Evolutionary conservation across 345 rosid genomes (phyloP), one percentile per base, ranked within the genome.

Genomic region (Odontarrhena argentea): DNA sequence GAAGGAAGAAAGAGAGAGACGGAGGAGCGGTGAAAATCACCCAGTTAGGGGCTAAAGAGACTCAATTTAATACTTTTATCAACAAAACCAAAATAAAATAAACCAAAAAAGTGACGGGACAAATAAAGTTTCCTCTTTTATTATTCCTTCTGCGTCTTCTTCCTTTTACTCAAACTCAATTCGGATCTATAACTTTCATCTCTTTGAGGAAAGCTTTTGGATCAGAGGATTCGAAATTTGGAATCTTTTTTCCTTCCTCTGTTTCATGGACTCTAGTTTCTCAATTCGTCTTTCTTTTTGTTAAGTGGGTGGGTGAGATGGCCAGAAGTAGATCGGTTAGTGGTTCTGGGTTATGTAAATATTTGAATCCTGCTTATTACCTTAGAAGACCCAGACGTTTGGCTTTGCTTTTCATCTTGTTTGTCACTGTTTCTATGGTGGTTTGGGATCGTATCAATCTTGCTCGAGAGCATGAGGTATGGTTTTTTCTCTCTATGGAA

Each of bases 401-500:
- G 61, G 92, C 95, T 74, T 60, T 86, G 54, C 87, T 88, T 48
- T 73, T 93, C 77, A 76, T 93, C 35, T 75, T 76, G 36, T 93
- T 93, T 57, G 83, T 93, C 24, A 73, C 78, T 73, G 78, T 71
- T 62, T 79, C 90, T 49, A 49, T 83, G 47, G 44, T 90, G 15
- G 69, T 90, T 3, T 93, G 97, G 98, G 97, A 88, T 82, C 98
- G 94, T 75, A 84, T 85, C 35, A 84, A 87, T 73, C 92, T 93
- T 73, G 56, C 87, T 50, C 70, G 85, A 41, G 96, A 84, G 9
- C 84, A 88, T 66, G 80, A 90, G 95, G 98, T 86, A 60, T 12
- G 48, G 34, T 49, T 25, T 25, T 61, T 24, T 47, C 65, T 42
- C 24, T 36, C 45, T 18, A 43, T 35, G 28, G 24, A 52, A 43